phyloP scores from a whole-genome alignment of 371 early-diverging fungal genomes.

The Saksenaea vasiformis region DNA sequence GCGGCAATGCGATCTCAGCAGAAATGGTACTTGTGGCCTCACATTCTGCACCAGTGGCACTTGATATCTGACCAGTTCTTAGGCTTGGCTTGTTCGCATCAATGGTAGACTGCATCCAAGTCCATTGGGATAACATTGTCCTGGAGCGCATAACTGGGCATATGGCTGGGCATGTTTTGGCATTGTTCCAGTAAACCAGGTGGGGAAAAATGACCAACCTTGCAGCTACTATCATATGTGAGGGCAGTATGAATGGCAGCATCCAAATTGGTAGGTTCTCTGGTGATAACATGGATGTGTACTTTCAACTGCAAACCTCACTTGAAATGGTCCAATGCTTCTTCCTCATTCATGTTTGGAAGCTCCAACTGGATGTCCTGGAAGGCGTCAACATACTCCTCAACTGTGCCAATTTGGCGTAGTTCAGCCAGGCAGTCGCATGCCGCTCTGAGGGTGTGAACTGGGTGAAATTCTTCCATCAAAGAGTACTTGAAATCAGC shows the following conservation, averaged over 20 bases:
- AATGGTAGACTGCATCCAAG: not conserved
- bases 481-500: not conserved
- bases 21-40: not conserved
- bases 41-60: not conserved
- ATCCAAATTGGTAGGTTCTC: not conserved
- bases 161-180: no score
- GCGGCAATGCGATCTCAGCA: not conserved
- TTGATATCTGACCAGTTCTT: not conserved
- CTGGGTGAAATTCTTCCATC: not conserved
- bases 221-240: conserved; percentile 1
- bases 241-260: not conserved
- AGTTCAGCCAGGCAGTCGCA: not conserved
- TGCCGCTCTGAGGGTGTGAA: not conserved
- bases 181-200: no score
- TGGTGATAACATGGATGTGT: not conserved
- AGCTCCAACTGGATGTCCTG: not conserved
- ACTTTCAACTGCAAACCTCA: not conserved
- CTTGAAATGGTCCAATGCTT: conserved; percentile 11
- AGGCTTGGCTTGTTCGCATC: not conserved
- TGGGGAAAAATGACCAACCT: not conserved
- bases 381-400: not conserved
- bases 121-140: not conserved
- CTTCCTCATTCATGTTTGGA: conserved; percentile 10
- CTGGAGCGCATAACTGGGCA: no score
- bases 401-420: not conserved